Conservation (phyloP, 2,329 filamentous ascomycete genomes). For the Paracoccidioides brasiliensis region DNA sequence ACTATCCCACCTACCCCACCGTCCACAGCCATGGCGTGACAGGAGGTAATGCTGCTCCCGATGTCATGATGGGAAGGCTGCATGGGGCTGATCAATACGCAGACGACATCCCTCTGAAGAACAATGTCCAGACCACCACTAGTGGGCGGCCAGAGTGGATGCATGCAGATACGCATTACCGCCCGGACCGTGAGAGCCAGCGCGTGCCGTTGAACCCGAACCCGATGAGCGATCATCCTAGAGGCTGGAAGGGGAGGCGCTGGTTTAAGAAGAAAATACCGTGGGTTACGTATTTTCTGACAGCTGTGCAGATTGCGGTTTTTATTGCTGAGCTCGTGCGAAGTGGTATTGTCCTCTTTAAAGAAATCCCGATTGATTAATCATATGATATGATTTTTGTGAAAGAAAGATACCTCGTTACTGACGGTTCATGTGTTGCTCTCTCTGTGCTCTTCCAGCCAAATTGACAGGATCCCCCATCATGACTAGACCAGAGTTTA, state of each 20-base stretch:
- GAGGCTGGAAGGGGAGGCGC: slow-evolving; percentile 29
- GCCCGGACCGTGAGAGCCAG: slow-evolving; percentile 45
- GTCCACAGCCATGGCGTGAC: background rate
- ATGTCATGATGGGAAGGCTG: slow-evolving; percentile 16
- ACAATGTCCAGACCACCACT: slow-evolving; percentile 24
- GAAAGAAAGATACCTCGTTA: background rate
- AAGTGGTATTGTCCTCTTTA: slow-evolving; percentile 50
- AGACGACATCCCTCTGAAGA: slow-evolving; percentile 31
- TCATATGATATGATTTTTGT: too few relatives aligned
- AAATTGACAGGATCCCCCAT: slow-evolving; percentile 59
- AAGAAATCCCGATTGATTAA: too few relatives aligned
- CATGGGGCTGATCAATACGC: slow-evolving; percentile 23
- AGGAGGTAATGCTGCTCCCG: background rate
- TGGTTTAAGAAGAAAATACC: slow-evolving; percentile 50
- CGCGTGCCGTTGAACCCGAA: slow-evolving; percentile 12
- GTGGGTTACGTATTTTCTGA: slow-evolving; percentile 72
- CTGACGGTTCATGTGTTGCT: slow-evolving; percentile 2
- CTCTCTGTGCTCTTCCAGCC: slow-evolving; percentile 32
- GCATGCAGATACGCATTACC: slow-evolving; percentile 32
- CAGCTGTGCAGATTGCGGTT: slow-evolving; percentile 62
- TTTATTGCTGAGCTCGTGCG: slow-evolving; percentile 82
- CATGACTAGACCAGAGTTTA: slow-evolving; percentile 69
- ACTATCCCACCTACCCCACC: slow-evolving; percentile 13
- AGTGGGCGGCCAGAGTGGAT: slow-evolving; percentile 24
- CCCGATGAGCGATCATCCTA: slow-evolving; percentile 10